phyloP scores from a whole-genome alignment of 108 stramenopile genomes.

The Conticribra weissflogii region DNA sequence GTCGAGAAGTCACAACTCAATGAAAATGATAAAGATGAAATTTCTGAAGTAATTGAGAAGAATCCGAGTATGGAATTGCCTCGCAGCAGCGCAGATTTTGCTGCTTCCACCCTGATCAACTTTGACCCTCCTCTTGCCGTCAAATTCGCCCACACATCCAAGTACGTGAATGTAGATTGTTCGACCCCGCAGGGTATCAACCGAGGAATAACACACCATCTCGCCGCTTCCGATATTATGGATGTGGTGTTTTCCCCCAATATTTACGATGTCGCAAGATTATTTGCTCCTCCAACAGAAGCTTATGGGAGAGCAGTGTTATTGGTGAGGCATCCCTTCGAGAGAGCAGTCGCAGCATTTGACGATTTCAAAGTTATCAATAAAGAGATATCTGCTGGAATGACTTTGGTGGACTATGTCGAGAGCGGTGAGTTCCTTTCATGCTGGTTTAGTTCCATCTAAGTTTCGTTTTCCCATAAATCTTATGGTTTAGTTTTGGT shows the following conservation, averaged over 20 bases:
- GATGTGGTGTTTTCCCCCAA: conserved; percentile 24
- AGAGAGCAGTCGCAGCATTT: conserved; percentile 27
- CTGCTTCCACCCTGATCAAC: not conserved
- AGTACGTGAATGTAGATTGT: conserved; percentile 36
- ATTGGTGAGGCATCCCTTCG: conserved; percentile 29
- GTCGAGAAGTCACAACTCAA: no score
- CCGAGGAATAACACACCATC: conserved; percentile 18
- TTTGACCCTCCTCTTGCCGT: conserved; percentile 29
- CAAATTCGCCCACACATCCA: conserved; percentile 16
- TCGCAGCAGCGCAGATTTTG: not conserved
- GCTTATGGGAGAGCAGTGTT: conserved; percentile 30
- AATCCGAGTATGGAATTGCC: no score
- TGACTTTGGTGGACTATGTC: conserved; percentile 29
- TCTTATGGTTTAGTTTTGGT: not conserved
- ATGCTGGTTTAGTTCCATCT: no score
- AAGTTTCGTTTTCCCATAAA: not conserved
- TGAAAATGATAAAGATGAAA: no score
- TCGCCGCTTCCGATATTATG: conserved; percentile 24
- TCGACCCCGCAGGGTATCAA: conserved; percentile 23
- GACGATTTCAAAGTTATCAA: conserved; percentile 18
- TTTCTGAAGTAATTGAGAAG: no score
- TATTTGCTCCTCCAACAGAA: conserved; percentile 30
- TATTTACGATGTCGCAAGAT: conserved; percentile 21
- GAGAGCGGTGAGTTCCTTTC: conserved; percentile 29
- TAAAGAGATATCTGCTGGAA: conserved; percentile 12